A percentile compares a stretch with the other conserved stretches of the same genome.
Evolutionary conservation across 2,329 filamentous ascomycete genomes (phyloP).

Genomic region (Drechslerella dactyloides): DNA sequence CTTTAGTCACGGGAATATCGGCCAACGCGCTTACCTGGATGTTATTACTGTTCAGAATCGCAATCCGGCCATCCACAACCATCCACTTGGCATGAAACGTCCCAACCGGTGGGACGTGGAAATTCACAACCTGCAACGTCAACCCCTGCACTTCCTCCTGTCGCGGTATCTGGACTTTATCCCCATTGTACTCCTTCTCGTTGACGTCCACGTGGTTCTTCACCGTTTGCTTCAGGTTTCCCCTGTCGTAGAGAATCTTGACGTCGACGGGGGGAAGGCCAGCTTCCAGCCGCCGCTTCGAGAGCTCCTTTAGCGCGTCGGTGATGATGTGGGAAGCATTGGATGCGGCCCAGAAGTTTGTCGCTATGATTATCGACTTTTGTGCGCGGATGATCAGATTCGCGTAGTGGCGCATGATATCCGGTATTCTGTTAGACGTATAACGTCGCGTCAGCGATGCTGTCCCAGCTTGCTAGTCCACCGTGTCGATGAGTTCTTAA

Average conservation of each 20-base stretch:
- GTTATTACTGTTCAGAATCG: constrained; percentile 77
- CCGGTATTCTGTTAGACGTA: constrained; percentile 63
- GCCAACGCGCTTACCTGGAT: constrained; percentile 61
- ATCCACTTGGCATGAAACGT: constrained; percentile 82
- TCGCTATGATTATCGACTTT: constrained; percentile 74
- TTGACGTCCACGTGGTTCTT: constrained; percentile 70
- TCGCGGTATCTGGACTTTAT: constrained; percentile 67
- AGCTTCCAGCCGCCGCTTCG: constrained; percentile 63
- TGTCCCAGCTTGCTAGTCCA: neutral
- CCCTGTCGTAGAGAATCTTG: constrained; percentile 78
- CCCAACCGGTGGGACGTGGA: constrained; percentile 72
- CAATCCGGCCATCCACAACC: constrained; percentile 75
- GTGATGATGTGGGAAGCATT: constrained; percentile 72
- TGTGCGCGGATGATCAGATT: constrained; percentile 77
- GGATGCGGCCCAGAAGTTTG: constrained; percentile 77
- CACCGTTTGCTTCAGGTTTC: constrained; percentile 68
- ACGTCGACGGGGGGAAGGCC: constrained; percentile 68
- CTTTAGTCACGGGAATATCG: constrained; percentile 36
- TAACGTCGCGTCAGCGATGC: neutral
- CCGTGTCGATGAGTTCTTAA: neutral
- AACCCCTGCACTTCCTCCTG: constrained; percentile 72
- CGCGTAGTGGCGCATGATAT: constrained; percentile 75
- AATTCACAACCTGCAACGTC: constrained; percentile 75
- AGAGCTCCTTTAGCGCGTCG: constrained; percentile 72
- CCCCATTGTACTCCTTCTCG: constrained; percentile 66